A percentile compares a stretch with the other conserved stretches of the same genome.
phyloP scores from a whole-genome alignment of 2,329 filamentous ascomycete species.

The Alternaria triticina region DNA sequence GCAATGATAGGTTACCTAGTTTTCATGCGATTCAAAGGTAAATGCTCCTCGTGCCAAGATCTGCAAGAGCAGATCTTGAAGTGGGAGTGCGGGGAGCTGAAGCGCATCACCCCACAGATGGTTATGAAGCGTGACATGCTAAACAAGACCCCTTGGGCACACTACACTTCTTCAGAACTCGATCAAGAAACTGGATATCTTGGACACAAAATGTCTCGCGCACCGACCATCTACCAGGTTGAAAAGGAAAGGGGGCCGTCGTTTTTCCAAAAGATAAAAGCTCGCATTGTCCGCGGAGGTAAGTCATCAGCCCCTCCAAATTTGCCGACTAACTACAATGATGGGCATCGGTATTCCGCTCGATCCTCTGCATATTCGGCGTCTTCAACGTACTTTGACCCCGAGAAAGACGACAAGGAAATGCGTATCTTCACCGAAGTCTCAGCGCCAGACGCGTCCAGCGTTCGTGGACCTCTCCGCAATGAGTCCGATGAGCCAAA shows the following conservation, averaged over 20 bases:
- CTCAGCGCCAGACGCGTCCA: neutral
- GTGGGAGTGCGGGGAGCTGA: constrained; percentile 15
- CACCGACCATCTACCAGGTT: neutral
- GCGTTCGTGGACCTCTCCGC: neutral
- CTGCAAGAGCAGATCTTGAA: constrained; percentile 8
- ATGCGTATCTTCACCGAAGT: constrained; percentile 5
- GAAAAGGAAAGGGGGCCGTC: neutral
- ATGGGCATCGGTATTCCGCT: neutral
- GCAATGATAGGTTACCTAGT: constrained; percentile 5
- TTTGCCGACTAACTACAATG: neutral
- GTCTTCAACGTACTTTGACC: neutral
- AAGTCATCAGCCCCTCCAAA: neutral
- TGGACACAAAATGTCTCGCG: neutral
- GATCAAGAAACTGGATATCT: constrained; percentile 5
- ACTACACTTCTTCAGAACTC: neutral
- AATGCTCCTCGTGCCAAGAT: constrained; percentile 10
- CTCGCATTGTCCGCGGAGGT: neutral
- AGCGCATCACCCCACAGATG: constrained; percentile 11
- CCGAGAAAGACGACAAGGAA: neutral
- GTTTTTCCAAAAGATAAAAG: constrained; percentile 5
- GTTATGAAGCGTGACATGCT: constrained; percentile 5
- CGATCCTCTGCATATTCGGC: neutral
- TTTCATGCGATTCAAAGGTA: constrained; percentile 8
- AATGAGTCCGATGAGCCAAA: neutral
- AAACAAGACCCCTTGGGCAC: neutral